These are phyloP conservation scores for Cladorrhinum samala DNA, from an alignment of 495 filamentous ascomycete genomes.

Conservation along the genomic window DNA sequence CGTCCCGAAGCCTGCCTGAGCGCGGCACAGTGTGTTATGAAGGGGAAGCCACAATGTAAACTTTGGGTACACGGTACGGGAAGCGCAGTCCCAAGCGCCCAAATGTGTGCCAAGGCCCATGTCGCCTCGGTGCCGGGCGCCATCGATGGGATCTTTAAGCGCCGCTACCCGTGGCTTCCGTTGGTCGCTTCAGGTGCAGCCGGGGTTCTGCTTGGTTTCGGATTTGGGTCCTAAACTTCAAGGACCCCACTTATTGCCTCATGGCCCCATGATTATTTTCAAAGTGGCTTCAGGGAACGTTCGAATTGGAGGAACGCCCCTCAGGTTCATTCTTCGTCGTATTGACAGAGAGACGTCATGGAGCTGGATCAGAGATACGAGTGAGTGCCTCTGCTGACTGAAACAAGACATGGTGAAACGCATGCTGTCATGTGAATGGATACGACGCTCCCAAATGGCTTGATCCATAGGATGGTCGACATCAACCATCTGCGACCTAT, in stretches of 20 bases:
- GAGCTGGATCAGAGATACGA: no score
- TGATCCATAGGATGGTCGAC: no score
- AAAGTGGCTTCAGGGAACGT: no score
- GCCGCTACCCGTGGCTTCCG: not conserved
- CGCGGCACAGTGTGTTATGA: not conserved
- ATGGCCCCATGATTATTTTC: slow-evolving; percentile 95
- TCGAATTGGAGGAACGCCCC: no score
- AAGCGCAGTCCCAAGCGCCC: not conserved
- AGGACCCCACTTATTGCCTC: not conserved
- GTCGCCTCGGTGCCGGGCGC: not conserved
- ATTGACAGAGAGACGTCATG: slow-evolving; percentile 87
- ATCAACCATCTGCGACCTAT: no score
- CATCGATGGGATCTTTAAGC: not conserved
- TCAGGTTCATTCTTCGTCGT: no score
- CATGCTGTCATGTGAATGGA: no score
- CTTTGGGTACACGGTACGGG: not conserved
- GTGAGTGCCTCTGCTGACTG: no score
- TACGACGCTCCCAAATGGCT: no score
- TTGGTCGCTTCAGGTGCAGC: not conserved
- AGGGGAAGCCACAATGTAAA: not conserved
- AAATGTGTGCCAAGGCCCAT: not conserved
- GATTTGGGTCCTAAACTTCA: no score
- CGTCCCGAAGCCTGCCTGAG: not conserved
- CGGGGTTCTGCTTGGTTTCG: no score
- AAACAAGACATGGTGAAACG: no score